Evolutionary conservation across 805 yeast species (phyloP), one percentile per base, ranked within the genome.

Genomic region (Sungouiozyma ichnusensis): DNA sequence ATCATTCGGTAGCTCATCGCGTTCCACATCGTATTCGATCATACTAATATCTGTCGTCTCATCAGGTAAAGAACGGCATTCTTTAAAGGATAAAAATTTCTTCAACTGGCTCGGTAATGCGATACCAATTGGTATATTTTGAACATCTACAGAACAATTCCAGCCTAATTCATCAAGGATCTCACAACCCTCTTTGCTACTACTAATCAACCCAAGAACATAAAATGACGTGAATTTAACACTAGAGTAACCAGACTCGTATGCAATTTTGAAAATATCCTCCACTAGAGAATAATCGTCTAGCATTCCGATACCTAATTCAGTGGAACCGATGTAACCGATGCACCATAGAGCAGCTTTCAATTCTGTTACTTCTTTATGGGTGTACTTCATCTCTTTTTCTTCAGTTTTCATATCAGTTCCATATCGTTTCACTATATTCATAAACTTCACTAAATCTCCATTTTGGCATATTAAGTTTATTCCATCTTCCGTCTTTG

Each of bases 281-380:
- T 69, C 68, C 33, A 76, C 68, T 43, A 76, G 62, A 1, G 73
- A 73, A 46, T 63, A 67, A 29, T 70, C 70, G 45, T 78, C 85
- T 32, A 79, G 51, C 35, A 80, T 63, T 15, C 71, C 65, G 15
- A 82, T 77, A 0, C 97, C 97, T 40, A 71, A 64, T 8, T 73
- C 72, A 1, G 86, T 74, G 1, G 87, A 74, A 2, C 88, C 88
- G 24, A 88, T 77, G 52, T 80, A 79, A 0, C 96, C 97, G 29
- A 85, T 68, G 1, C 94, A 79, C 97, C 97, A 90, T 31, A 90
- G 52, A 29, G 81, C 75, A 9, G 88, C 84, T 54, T 85, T 85
- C 19, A 90, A 59, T 47, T 70, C 71, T 7, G 65, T 61, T 5
- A 68, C 67, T 4, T 64, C 64, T 16, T 13, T 13, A 15, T 27